These are phyloP conservation scores for Microsporum ferrugineum DNA, from an alignment of 2,329 filamentous ascomycete genomes.

Conservation along the genomic window DNA sequence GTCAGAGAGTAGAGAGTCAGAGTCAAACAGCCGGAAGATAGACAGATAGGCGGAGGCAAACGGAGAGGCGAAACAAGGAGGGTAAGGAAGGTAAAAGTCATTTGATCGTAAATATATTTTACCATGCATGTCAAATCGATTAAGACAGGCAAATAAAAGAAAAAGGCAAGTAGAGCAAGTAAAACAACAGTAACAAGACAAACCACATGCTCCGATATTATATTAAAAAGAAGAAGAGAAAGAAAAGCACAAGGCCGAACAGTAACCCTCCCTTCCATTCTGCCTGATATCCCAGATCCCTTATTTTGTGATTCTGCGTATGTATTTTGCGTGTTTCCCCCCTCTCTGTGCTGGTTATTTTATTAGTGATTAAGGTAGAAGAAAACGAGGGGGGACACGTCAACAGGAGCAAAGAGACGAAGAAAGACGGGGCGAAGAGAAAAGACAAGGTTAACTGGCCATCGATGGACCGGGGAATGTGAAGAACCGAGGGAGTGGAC, in stretches of 20 bases:
- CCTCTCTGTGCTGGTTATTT: background rate
- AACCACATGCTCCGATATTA: constrained; percentile 2
- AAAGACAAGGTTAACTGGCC: background rate
- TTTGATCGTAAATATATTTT: background rate
- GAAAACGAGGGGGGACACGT: background rate
- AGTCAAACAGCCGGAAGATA: background rate
- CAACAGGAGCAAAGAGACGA: background rate
- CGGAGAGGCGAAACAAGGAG: no score
- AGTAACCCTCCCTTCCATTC: background rate
- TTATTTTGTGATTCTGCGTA: background rate
- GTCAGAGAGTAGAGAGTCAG: background rate
- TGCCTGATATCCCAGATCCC: background rate
- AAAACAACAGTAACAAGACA: background rate
- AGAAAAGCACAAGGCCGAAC: background rate
- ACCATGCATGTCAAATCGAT: background rate
- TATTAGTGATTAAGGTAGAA: background rate
- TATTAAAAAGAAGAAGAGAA: background rate
- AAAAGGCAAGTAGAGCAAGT: background rate
- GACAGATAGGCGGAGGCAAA: background rate
- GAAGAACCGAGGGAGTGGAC: background rate
- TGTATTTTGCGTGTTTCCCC: background rate
- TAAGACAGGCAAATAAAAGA: background rate
- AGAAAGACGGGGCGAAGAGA: background rate
- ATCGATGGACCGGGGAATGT: background rate
- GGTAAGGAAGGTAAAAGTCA: background rate